Evolutionary conservation across 163 green algal species (phyloP).

Genomic region (Chlorella variabilis): DNA sequence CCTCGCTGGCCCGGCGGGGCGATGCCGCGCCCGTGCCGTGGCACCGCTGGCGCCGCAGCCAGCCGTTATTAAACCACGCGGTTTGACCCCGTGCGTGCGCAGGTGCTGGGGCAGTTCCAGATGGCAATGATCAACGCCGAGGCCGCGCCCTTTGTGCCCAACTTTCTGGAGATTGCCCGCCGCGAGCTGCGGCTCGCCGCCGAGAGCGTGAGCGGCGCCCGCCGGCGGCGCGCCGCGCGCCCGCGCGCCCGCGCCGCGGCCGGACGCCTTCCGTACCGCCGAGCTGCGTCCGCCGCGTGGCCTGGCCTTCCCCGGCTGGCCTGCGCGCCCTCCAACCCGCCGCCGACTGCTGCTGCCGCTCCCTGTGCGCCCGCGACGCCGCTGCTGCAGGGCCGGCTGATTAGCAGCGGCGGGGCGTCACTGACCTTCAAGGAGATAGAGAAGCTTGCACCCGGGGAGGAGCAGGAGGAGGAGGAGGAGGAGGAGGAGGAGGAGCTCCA

Average conservation of each 20-base stretch:
- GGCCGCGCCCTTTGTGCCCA: neutral
- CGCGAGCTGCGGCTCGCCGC: conserved; percentile 10
- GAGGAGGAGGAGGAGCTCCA: neutral
- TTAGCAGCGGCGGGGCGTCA: neutral
- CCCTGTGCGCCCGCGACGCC: no score
- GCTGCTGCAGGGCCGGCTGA: neutral
- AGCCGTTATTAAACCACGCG: no score
- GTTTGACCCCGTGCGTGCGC: no score
- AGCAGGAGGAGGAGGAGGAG: neutral
- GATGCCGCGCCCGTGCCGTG: no score
- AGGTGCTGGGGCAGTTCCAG: conserved; percentile 16
- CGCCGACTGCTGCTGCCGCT: neutral
- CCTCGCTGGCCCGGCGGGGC: neutral
- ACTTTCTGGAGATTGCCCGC: conserved; percentile 11
- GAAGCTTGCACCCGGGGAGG: neutral
- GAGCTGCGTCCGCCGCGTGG: no score
- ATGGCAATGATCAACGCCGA: conserved; percentile 1
- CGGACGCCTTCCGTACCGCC: no score
- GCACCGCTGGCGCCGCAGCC: no score
- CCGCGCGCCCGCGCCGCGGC: no score
- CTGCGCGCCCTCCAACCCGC: no score
- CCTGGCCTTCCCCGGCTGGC: no score
- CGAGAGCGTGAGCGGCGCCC: neutral
- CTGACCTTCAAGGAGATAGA: neutral
- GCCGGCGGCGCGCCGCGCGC: no score